These are phyloP conservation scores for Coelastrella sp. DNA, from an alignment of 139 green algal species.

Conservation along the genomic window DNA sequence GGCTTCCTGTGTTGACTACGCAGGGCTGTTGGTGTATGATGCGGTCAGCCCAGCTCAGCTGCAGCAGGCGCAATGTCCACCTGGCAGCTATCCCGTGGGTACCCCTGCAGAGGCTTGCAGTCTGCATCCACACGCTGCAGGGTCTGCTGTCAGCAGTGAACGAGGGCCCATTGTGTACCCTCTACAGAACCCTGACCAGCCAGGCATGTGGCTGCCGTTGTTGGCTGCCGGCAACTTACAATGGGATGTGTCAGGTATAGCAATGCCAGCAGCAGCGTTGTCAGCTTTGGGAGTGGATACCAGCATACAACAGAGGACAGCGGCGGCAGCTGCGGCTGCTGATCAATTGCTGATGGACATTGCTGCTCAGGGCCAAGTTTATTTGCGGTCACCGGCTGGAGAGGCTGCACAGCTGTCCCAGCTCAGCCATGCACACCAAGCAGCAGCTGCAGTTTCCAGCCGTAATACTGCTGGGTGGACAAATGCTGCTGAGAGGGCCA, in stretches of 20 bases:
- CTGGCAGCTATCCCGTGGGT: neutral
- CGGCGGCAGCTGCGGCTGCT: slow-evolving; percentile 9
- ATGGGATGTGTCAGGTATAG: neutral
- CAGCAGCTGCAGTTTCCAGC: no score
- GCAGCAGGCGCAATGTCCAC: neutral
- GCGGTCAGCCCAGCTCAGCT: neutral
- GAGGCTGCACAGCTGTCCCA: neutral
- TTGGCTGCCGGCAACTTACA: slow-evolving; percentile 18
- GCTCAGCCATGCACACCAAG: no score
- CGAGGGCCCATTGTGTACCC: neutral
- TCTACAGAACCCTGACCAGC: neutral
- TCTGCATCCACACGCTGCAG: neutral
- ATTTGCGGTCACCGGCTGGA: neutral
- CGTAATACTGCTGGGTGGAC: no score
- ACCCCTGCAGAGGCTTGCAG: no score
- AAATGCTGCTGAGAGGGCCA: no score
- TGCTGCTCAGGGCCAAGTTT: neutral
- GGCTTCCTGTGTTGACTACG: no score
- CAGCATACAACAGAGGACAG: neutral
- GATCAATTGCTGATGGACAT: slow-evolving; percentile 15
- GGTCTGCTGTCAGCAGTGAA: neutral
- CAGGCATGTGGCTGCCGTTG: slow-evolving; percentile 15
- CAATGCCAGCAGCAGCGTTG: neutral
- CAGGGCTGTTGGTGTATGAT: no score
- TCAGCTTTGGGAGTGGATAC: neutral